These are phyloP conservation scores for Prunus fruticosa DNA, from an alignment of 306 rosid genomes.

Conservation along the genomic window DNA sequence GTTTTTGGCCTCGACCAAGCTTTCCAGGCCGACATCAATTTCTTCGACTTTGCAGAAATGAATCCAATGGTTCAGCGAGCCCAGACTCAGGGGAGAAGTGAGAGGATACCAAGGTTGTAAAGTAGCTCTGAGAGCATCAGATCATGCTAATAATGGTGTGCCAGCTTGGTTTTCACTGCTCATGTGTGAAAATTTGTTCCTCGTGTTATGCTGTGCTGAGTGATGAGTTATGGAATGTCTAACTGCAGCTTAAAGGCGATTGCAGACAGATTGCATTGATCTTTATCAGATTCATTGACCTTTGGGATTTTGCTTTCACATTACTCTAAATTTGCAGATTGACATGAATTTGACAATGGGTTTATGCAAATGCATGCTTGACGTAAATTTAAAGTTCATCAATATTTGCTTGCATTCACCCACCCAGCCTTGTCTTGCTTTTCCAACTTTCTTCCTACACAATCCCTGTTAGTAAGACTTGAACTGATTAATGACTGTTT, in stretches of 20 bases:
- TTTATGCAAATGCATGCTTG: no score
- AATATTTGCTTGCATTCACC: not conserved
- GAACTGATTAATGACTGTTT: not conserved
- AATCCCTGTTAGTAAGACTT: not conserved
- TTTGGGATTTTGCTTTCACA: not conserved
- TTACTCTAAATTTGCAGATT: not conserved
- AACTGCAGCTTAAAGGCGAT: slow-evolving; percentile 58
- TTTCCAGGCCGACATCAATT: slow-evolving; percentile 63
- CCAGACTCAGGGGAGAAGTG: slow-evolving; percentile 71
- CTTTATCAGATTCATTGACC: slow-evolving; percentile 96
- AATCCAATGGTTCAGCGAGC: slow-evolving; percentile 85
- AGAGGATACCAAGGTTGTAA: slow-evolving; percentile 71
- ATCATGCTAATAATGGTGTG: not conserved
- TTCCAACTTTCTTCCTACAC: no score
- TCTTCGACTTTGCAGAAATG: slow-evolving; percentile 95
- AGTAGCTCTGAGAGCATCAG: not conserved
- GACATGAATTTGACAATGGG: no score
- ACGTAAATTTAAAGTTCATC: no score
- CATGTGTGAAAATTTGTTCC: not conserved
- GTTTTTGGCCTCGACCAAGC: slow-evolving; percentile 54
- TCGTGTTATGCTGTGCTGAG: not conserved
- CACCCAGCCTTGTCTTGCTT: not conserved
- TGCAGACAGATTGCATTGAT: slow-evolving; percentile 84
- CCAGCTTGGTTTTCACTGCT: not conserved
- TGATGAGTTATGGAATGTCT: not conserved